These are phyloP conservation scores for Aspergillus campestris DNA, from an alignment of 495 filamentous ascomycete genomes.

Conservation along the genomic window DNA sequence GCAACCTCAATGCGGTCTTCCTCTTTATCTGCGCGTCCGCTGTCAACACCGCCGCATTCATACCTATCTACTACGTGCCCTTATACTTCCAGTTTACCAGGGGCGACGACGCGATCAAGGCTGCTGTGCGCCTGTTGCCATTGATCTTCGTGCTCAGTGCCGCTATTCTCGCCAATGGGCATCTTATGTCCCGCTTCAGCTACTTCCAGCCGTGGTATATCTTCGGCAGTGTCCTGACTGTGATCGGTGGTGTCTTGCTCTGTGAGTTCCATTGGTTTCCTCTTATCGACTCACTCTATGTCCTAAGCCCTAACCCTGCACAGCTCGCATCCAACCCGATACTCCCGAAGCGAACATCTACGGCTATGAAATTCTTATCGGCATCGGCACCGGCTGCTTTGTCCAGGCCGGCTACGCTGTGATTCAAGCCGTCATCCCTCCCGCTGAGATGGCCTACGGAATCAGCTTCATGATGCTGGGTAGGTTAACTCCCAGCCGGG, in stretches of 20 bases:
- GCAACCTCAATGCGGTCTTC: constrained; percentile 25
- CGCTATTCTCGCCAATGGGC: constrained; percentile 18
- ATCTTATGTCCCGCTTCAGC: constrained; percentile 37
- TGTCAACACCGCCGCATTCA: constrained; percentile 14
- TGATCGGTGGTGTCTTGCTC: constrained; percentile 7
- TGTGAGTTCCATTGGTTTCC: constrained; percentile 3
- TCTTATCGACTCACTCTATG: neutral
- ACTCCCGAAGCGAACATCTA: constrained; percentile 38
- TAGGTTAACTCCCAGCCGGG: neutral
- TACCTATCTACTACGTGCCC: constrained; percentile 43
- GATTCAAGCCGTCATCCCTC: constrained; percentile 37
- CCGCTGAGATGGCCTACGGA: constrained; percentile 27
- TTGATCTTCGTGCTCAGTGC: constrained; percentile 17
- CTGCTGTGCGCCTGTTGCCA: constrained; percentile 30
- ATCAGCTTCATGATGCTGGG: constrained; percentile 35
- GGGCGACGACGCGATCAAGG: constrained; percentile 26
- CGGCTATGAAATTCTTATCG: constrained; percentile 44
- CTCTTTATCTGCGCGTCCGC: constrained; percentile 33
- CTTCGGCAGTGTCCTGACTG: constrained; percentile 16
- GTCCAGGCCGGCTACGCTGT: constrained; percentile 45
- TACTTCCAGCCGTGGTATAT: constrained; percentile 48
- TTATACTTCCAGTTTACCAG: constrained; percentile 40
- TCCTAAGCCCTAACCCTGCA: neutral
- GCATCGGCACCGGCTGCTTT: constrained; percentile 41
- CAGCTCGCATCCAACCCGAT: constrained; percentile 19